phyloP scores from a whole-genome alignment of 148 eudicot genomes.

The Rhododendron griersonianum region DNA sequence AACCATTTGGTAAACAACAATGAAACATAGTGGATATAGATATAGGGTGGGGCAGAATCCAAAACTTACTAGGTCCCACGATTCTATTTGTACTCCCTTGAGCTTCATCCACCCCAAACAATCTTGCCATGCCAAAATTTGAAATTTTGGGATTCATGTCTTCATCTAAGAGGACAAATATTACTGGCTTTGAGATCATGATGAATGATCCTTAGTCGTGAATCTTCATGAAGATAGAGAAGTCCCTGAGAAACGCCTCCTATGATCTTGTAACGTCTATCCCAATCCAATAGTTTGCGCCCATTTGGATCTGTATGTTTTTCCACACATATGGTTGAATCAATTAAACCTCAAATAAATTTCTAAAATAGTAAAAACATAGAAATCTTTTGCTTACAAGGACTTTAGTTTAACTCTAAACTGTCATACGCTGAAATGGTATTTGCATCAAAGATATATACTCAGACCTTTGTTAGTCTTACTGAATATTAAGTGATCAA shows the following conservation, averaged over 20 bases:
- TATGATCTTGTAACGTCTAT: constrained; percentile 41
- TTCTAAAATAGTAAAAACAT: no score
- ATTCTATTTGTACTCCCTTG: neutral
- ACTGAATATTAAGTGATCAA: no score
- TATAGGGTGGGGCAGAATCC: neutral
- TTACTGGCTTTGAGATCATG: neutral
- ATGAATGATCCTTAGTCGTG: neutral
- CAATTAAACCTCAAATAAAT: neutral
- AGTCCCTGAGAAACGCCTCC: constrained; percentile 50
- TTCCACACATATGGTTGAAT: neutral
- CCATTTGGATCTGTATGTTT: constrained; percentile 28
- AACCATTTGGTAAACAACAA: neutral
- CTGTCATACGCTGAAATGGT: no score
- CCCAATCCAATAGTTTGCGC: constrained; percentile 35
- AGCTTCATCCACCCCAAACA: neutral
- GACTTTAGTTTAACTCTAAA: no score
- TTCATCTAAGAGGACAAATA: neutral
- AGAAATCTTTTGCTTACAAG: neutral
- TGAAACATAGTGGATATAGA: neutral
- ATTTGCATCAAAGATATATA: no score
- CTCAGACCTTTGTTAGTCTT: no score
- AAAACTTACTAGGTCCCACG: neutral
- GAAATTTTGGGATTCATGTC: neutral
- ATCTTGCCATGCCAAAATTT: neutral
- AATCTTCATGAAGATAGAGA: constrained; percentile 17